Conservation (phyloP, 371 early-diverging fungal genomes). For the Mortierella sp. region DNA sequence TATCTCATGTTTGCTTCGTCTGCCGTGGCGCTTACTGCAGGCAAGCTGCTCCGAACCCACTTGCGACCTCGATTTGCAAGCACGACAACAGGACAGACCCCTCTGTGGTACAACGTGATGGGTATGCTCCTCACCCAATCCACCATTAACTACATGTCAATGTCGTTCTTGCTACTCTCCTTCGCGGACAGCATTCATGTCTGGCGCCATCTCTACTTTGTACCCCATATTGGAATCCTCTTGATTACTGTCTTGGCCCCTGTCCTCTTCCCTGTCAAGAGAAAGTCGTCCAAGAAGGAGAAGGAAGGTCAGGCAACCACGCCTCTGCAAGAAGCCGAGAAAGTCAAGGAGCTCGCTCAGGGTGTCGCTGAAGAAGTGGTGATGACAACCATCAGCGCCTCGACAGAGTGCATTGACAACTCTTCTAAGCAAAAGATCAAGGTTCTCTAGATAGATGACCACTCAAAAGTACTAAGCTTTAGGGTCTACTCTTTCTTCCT, state of each 20-base stretch:
- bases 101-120: conserved; percentile 70
- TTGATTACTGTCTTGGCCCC: conserved; percentile 40
- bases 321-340: conserved; percentile 18
- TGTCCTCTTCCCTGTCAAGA: conserved; percentile 35
- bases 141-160: conserved; percentile 72
- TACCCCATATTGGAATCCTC: conserved; percentile 64
- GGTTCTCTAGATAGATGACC: conserved; percentile 9
- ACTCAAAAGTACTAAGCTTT: background rate
- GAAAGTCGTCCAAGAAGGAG: conserved; percentile 39
- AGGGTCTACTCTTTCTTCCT: background rate
- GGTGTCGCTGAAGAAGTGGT: conserved; percentile 30
- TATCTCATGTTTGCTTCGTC: conserved; percentile 70
- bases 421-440: conserved; percentile 22
- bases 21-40: conserved; percentile 59
- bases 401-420: conserved; percentile 27
- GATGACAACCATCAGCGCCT: conserved; percentile 15
- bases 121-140: conserved; percentile 75
- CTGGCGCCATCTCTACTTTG: conserved; percentile 71
- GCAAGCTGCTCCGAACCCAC: conserved; percentile 66
- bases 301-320: conserved; percentile 10
- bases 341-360: conserved; percentile 26
- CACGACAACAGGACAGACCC: conserved; percentile 49
- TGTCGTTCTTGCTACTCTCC: conserved; percentile 77
- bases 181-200: conserved; percentile 62
- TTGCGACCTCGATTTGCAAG: conserved; percentile 74